Conservation (phyloP, 352 stramenopile genomes). For the Phytophthora agathidicida region DNA sequence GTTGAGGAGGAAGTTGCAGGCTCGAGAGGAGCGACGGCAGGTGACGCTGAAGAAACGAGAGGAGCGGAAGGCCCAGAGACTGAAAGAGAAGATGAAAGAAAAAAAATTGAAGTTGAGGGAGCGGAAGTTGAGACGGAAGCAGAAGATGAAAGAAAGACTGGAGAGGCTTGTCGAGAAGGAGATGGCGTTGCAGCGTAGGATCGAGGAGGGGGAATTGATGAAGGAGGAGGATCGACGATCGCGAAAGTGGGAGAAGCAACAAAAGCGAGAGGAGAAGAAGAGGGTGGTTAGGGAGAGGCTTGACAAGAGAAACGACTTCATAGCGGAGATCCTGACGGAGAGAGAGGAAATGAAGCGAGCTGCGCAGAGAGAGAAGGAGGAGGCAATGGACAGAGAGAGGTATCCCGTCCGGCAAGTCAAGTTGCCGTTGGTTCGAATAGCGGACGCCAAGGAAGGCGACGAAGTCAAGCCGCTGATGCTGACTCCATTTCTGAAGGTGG, state of each 20-base stretch:
- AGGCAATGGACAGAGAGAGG: not conserved
- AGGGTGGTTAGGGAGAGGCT: too few relatives aligned
- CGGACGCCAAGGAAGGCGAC: not conserved
- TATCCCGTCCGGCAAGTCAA: slow-evolving; percentile 19
- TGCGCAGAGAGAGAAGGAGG: not conserved
- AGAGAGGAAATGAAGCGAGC: not conserved
- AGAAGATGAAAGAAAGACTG: slow-evolving; percentile 3
- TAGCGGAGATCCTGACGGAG: not conserved
- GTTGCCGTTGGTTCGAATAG: slow-evolving; percentile 29
- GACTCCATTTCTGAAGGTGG: slow-evolving; percentile 37
- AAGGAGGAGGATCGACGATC: slow-evolving; percentile 10
- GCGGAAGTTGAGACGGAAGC: not conserved
- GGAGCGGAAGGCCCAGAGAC: slow-evolving; percentile 6
- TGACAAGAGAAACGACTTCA: not conserved
- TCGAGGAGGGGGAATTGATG: slow-evolving; percentile 21
- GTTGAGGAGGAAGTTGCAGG: slow-evolving; percentile 19
- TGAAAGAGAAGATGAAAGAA: slow-evolving; percentile 9
- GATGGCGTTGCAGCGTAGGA: slow-evolving; percentile 14
- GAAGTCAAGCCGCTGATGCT: slow-evolving; percentile 5
- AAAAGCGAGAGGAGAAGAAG: slow-evolving; percentile 1
- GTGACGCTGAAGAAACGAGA: slow-evolving; percentile 8
- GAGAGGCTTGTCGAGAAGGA: not conserved
- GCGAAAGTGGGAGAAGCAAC: not conserved
- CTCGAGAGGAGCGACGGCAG: slow-evolving; percentile 1
- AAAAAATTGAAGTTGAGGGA: not conserved